Percentiles rank a stretch among this genome's conserved stretches.
These are phyloP conservation scores for Geotrichum siamense DNA, from an alignment of 1,139 yeast species.

Conservation along the genomic window DNA sequence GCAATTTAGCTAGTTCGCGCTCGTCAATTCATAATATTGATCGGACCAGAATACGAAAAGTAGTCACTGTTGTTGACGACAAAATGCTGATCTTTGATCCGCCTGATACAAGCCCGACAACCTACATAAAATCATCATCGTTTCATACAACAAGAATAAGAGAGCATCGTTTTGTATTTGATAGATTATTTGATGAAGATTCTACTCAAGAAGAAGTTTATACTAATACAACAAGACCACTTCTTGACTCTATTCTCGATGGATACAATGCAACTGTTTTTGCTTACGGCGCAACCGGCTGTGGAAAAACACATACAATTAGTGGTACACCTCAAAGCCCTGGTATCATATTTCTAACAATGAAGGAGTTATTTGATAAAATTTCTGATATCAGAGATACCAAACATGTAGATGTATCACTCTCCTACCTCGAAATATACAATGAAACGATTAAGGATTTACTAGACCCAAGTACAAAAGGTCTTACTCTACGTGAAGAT, in stretches of 20 bases:
- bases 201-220: constrained; percentile 65
- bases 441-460: constrained; percentile 83
- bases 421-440: constrained; percentile 80
- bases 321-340: constrained; percentile 69
- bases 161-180: constrained; percentile 80
- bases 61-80: constrained; percentile 79
- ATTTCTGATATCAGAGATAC: constrained; percentile 52
- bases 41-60: constrained; percentile 45
- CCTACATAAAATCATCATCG: constrained; percentile 52
- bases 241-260: constrained; percentile 66
- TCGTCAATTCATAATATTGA: constrained; percentile 35
- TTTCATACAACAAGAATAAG: constrained; percentile 47
- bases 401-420: constrained; percentile 50
- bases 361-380: constrained; percentile 61
- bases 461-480: constrained; percentile 46
- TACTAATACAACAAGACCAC: constrained; percentile 56
- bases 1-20: constrained; percentile 34
- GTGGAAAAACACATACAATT: constrained; percentile 94
- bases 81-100: constrained; percentile 88
- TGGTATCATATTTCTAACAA: constrained; percentile 72
- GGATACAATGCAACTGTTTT: constrained; percentile 89
- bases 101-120: constrained; percentile 32
- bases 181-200: constrained; percentile 60
- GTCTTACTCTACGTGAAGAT: constrained; percentile 64
- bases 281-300: constrained; percentile 97